Evolutionary conservation across 441 rosid genomes (phyloP).

Genomic region (Codiaeum variegatum): DNA sequence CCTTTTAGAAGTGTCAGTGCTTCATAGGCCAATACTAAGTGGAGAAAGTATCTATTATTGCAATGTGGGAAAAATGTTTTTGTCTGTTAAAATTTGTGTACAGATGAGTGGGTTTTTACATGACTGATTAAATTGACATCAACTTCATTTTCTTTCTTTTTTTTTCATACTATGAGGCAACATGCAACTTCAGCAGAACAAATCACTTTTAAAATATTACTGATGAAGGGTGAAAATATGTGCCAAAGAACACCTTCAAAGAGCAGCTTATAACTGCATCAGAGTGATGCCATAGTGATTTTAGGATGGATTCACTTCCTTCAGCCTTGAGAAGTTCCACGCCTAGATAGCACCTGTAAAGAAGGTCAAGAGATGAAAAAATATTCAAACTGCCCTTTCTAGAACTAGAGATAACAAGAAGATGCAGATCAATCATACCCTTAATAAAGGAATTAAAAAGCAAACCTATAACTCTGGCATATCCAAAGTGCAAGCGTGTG

Average conservation of each 20-base stretch:
- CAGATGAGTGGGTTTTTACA: neutral
- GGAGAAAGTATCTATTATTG: neutral
- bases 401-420: neutral
- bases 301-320: slow-evolving; percentile 71
- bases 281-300: slow-evolving; percentile 86
- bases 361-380: neutral
- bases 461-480: slow-evolving; percentile 82
- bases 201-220: too few relatives aligned
- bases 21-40: neutral
- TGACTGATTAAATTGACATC: neutral
- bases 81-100: neutral
- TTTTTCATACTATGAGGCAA: neutral
- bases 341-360: slow-evolving; percentile 73
- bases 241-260: slow-evolving; percentile 52
- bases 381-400: too few relatives aligned
- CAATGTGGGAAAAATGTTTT: neutral
- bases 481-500: slow-evolving; percentile 97
- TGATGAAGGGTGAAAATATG: too few relatives aligned
- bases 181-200: neutral
- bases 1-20: too few relatives aligned
- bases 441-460: neutral
- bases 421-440: neutral
- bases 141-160: neutral
- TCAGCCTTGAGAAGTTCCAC: slow-evolving; percentile 72
- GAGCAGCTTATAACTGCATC: slow-evolving; percentile 97